Percentiles rank a stretch among this genome's conserved stretches.
phyloP scores from a whole-genome alignment of 2,329 filamentous ascomycete species.

The Lachnum nothofagi region DNA sequence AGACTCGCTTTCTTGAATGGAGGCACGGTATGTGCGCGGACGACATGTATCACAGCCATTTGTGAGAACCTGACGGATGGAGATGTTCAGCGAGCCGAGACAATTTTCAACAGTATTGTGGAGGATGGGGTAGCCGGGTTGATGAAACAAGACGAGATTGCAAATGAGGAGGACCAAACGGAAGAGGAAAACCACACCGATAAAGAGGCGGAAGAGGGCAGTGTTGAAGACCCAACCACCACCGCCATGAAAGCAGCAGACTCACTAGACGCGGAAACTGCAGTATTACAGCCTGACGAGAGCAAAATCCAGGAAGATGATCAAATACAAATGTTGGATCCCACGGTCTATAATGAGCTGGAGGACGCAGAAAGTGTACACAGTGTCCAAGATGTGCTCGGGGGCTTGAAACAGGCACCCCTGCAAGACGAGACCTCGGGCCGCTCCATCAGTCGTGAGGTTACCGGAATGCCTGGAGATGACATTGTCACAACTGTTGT shows the following conservation, averaged over 20 bases:
- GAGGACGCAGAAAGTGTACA: background rate
- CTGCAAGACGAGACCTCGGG: background rate
- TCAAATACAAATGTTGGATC: too few species aligned
- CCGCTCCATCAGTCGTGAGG: background rate
- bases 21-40: constrained; percentile 50
- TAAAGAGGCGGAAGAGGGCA: background rate
- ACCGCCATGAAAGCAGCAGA: constrained; percentile 56
- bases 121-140: constrained; percentile 45
- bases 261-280: constrained; percentile 51
- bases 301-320: background rate
- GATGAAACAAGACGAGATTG: constrained; percentile 15
- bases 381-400: background rate
- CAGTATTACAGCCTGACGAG: constrained; percentile 42
- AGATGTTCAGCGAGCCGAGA: constrained; percentile 45
- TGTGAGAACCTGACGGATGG: constrained; percentile 48
- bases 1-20: constrained; percentile 58
- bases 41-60: constrained; percentile 51
- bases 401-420: background rate
- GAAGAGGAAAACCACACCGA: constrained; percentile 20
- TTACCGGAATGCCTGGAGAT: constrained; percentile 2
- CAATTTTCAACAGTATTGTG: constrained; percentile 47
- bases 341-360: too few species aligned
- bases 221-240: constrained; percentile 42
- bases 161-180: constrained; percentile 1
- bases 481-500: constrained; percentile 20